These are phyloP conservation scores for Senna siamea DNA, from an alignment of 306 rosid species.

Conservation along the genomic window DNA sequence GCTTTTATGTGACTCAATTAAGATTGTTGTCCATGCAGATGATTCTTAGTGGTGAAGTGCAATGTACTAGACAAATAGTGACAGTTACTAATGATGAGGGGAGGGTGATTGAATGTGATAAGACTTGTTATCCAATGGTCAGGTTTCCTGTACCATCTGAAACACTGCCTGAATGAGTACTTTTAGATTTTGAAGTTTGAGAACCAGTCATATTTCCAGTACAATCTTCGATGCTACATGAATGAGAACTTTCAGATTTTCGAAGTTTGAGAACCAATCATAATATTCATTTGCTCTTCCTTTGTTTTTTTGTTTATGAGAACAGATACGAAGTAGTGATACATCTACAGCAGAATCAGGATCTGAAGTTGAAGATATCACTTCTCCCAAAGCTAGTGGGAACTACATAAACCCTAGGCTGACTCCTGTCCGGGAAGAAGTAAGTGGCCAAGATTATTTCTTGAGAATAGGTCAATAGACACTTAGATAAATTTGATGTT, in stretches of 20 bases:
- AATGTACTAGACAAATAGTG: constrained; percentile 68
- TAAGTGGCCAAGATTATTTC: constrained; percentile 46
- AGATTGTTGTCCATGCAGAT: constrained; percentile 52
- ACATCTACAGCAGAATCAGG: constrained; percentile 94
- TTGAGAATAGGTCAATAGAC: not conserved
- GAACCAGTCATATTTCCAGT: too few relatives aligned
- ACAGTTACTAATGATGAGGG: constrained; percentile 68
- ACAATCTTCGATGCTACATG: not conserved
- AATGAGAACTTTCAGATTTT: not conserved
- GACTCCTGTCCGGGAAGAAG: constrained; percentile 91
- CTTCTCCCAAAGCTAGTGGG: constrained; percentile 73
- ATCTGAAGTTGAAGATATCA: constrained; percentile 86
- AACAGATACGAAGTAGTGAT: constrained; percentile 79
- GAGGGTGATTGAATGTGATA: constrained; percentile 59
- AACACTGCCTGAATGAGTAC: not conserved
- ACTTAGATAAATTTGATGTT: not conserved
- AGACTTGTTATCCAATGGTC: constrained; percentile 61
- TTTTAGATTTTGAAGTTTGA: constrained; percentile 2
- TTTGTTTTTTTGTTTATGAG: constrained; percentile 30
- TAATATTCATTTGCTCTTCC: constrained; percentile 28
- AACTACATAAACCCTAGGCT: constrained; percentile 61
- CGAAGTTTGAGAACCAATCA: not conserved
- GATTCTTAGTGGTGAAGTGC: constrained; percentile 78
- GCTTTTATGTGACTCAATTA: constrained; percentile 27
- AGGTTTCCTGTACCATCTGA: constrained; percentile 33